Percentiles rank a stretch among this genome's conserved stretches.
phyloP scores from a whole-genome alignment of 306 rosid genomes.

The Castanea sativa region DNA sequence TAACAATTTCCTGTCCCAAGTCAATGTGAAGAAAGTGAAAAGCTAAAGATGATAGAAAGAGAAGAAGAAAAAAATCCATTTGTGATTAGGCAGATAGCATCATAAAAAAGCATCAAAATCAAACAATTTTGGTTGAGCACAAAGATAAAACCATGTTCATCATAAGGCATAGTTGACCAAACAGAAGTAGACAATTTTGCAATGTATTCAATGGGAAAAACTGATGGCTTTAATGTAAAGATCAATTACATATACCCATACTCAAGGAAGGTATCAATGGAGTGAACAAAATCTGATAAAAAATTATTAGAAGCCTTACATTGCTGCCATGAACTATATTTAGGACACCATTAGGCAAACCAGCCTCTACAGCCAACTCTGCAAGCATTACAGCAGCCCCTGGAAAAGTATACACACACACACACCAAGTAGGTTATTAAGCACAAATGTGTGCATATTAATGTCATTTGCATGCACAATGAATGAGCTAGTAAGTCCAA shows the following conservation, averaged over 20 bases:
- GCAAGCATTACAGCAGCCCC: constrained; percentile 75
- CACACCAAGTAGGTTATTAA: neutral
- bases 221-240: neutral
- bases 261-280: neutral
- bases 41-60: neutral
- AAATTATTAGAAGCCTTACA: constrained; percentile 29
- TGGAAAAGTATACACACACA: constrained; percentile 18
- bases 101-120: neutral
- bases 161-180: neutral
- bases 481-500: neutral
- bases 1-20: constrained; percentile 54
- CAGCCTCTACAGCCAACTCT: constrained; percentile 79
- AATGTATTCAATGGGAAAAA: neutral
- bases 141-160: neutral
- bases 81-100: neutral
- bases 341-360: constrained; percentile 71
- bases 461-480: neutral
- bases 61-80: neutral
- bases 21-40: neutral
- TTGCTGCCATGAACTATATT: constrained; percentile 72
- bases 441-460: neutral
- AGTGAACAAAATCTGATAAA: neutral
- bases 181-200: neutral
- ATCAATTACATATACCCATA: neutral
- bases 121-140: neutral